Evolutionary conservation across 495 filamentous ascomycete genomes (phyloP), one percentile per base, ranked within the genome.

Genomic region (Extremus antarcticus): DNA sequence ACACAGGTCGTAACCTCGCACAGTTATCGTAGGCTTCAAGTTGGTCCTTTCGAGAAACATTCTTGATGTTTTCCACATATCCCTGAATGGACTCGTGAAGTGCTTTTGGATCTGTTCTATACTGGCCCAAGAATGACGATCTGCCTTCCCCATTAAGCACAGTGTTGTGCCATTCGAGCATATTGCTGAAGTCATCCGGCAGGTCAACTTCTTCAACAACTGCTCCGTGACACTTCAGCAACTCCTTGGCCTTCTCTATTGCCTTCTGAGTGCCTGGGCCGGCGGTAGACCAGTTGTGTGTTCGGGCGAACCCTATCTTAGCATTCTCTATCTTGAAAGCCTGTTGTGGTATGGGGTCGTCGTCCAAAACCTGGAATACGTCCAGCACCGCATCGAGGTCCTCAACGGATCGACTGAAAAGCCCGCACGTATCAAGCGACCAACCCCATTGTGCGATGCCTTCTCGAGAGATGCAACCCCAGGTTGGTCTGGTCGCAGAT

Each of bases 381-480:
- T 73, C 66, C 4, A 71, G 61, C 0, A 80, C 56, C 0, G 80
- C 63, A 35, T 76, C 55, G 2, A 83, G 60, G 56, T 83, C 79
- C 1, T 73, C 71, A 0, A 76, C 64, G 20, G 59, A 66, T 0
- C 79, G 70, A 0, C 74, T 69, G 50, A 71, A 78, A 43, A 78
- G 68, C 0, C 78, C 78, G 20, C 77, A 50, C 0, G 78, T 83
- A 57, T 83, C 78, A 25, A 74, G 69, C 8, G 64, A 74, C 2
- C 71, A 61, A 4, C 74, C 72, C 63, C 72, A 78, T 16, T 72
- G 49, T 58, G 72, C 74, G 51, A 66, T 60, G 0, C 78, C 78
- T 61, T 80, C 78, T 21, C 74, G 66, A n/a, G 71, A 76, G 23
- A 82, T 73, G 0, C 74, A 63, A 40, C 71, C 73, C 73, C 74